These are phyloP conservation scores for Xerocomellus dryophilus DNA, from an alignment of 768 basidiomycete genomes.

Conservation along the genomic window DNA sequence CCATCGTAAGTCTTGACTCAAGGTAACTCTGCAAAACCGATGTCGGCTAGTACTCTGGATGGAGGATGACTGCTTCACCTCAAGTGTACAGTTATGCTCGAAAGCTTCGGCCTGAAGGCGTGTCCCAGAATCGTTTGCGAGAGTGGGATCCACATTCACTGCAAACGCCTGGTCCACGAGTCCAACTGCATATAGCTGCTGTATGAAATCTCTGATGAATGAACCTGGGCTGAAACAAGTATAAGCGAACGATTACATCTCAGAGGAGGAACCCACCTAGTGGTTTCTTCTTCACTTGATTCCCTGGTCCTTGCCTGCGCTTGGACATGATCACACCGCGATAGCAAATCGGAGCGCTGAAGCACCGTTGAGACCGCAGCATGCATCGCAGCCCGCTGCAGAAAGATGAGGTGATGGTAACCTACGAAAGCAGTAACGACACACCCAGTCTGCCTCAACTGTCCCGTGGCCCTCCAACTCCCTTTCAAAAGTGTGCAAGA, in stretches of 20 bases:
- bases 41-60: conserved; percentile 1
- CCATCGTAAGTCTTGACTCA: conserved; percentile 54
- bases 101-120: conserved; percentile 57
- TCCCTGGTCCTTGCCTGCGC: conserved; percentile 29
- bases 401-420: conserved; percentile 9
- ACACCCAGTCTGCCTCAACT: conserved; percentile 57
- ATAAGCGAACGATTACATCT: conserved; percentile 8
- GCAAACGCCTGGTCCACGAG: conserved; percentile 56
- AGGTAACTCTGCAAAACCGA: conserved; percentile 38
- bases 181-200: conserved; percentile 50
- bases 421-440: conserved; percentile 14
- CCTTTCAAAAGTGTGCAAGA: conserved; percentile 56
- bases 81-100: conserved; percentile 56
- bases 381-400: conserved; percentile 44
- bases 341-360: conserved; percentile 52
- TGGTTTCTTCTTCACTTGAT: conserved; percentile 21
- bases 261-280: conserved; percentile 10
- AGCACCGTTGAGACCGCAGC: conserved; percentile 47
- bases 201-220: conserved; percentile 37
- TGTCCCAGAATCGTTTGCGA: conserved; percentile 46
- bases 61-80: conserved; percentile 37
- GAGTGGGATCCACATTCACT: conserved; percentile 47
- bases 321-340: conserved; percentile 50
- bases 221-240: conserved; percentile 18
- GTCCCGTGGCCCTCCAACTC: conserved; percentile 47